Base-by-base conservation (phyloP, 495 filamentous ascomycete species). In the Xylaria longipes region DNA sequence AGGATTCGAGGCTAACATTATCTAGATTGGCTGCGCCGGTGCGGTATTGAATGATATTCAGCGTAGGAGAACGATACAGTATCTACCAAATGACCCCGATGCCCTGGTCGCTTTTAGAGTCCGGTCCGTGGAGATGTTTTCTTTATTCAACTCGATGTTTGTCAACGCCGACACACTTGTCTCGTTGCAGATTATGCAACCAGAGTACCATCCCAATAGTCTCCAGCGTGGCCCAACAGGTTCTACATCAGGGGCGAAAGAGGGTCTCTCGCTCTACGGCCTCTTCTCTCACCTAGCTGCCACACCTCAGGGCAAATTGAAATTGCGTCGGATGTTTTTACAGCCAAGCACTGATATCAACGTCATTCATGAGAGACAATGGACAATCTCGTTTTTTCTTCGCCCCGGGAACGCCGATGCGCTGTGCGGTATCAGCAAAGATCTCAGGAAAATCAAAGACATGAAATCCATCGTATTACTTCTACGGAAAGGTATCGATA, bases 241-340 rank as follows among this genome's bases (percentile, higher is more conserved):
- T 72, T 89, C 87, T 7, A 85, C 87, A 9, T 91, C 91, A 0
- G 91, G 91, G 17, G 88, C 91, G 0, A 98, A 97, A 78, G 94
- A 98, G 79, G 91, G 90, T 9, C 87, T 98, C n/a, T 97, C 95
- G 2, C 81, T 99, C 1, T 97, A 92, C 72, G 96, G 94, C 5
- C 84, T 97, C 15, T 94, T 97, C 71, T 88, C 91, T 54, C 86
- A 91, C 48, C 84, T 95, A 70, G 92, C 97, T 52, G 88, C 87
- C 41, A 97, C 93, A 2, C 90, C 93, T 7, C 93, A 97, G 74
- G 96, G 97, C 2, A 93, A 91, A 74, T 78, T 83, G 31, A 88
- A 87, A 60, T 85, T 99, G 5, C 90, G 93, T 27, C 91, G 94
- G 75, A 92, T 93, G 73, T 97, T 99, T 72, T 85, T 98, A 39